Conservation (phyloP, 2,329 filamentous ascomycete species). For the Fusarium brevicatenulatum region DNA sequence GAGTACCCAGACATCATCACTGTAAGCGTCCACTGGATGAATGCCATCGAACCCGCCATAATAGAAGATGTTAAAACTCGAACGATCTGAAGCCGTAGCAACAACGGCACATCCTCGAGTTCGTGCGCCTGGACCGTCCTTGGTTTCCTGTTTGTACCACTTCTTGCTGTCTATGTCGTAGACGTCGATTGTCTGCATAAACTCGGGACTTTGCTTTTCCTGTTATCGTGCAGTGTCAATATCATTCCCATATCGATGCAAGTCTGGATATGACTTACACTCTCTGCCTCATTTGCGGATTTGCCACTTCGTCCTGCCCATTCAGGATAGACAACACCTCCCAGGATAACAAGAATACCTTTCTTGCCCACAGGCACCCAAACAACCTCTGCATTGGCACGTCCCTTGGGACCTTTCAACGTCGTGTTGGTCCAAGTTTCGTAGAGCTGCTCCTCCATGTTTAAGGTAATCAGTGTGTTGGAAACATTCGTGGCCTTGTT, state of each 20-base stretch:
- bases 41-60: conserved; percentile 79
- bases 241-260: background rate
- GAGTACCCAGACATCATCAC: conserved; percentile 82
- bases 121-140: conserved; percentile 66
- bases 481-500: conserved; percentile 59
- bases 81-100: conserved; percentile 74
- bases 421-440: conserved; percentile 68
- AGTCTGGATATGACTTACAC: conserved; percentile 45
- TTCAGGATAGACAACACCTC: conserved; percentile 74
- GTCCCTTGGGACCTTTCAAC: conserved; percentile 59
- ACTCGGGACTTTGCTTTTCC: conserved; percentile 72
- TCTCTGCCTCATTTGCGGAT: conserved; percentile 46
- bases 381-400: conserved; percentile 72
- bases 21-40: conserved; percentile 51
- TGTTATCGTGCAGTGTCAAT: conserved; percentile 45
- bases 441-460: conserved; percentile 62
- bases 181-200: conserved; percentile 78
- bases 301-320: conserved; percentile 49
- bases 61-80: conserved; percentile 85
- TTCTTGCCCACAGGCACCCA: conserved; percentile 82
- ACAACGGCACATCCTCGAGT: conserved; percentile 79
- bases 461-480: conserved; percentile 67
- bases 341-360: conserved; percentile 80
- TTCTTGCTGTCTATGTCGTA: conserved; percentile 76
- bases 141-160: conserved; percentile 77